Percentiles rank a stretch among this genome's conserved stretches.
Evolutionary conservation across 306 rosid genomes (phyloP).

Genomic region (Ceratonia siliqua): DNA sequence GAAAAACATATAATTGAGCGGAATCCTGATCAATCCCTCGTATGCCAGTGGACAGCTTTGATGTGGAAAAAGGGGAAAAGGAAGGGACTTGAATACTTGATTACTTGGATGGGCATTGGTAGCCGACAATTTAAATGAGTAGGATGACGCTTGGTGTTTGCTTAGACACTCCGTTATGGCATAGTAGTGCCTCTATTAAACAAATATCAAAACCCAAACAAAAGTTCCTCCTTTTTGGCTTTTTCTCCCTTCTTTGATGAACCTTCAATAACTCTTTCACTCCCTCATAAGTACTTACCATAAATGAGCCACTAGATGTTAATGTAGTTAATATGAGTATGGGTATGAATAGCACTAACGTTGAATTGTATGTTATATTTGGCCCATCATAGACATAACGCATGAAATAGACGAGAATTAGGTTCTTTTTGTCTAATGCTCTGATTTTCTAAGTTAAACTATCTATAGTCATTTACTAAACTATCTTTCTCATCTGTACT

Average conservation of each 20-base stretch:
- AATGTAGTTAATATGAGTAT: not conserved
- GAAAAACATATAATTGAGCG: too few species aligned
- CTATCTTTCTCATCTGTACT: not conserved
- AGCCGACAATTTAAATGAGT: slow-evolving; percentile 16
- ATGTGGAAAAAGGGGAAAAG: not conserved
- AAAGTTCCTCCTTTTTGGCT: not conserved
- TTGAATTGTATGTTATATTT: not conserved
- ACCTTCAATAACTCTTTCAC: too few species aligned
- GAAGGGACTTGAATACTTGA: not conserved
- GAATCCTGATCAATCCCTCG: too few species aligned
- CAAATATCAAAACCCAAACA: not conserved
- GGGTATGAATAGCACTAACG: not conserved
- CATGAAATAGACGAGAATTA: not conserved
- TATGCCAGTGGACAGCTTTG: too few species aligned
- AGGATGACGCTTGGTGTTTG: slow-evolving; percentile 14
- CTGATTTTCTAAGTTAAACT: too few species aligned
- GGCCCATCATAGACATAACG: not conserved
- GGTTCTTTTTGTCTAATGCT: too few species aligned
- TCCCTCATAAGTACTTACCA: too few species aligned
- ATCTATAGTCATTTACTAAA: too few species aligned
- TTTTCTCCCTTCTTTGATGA: not conserved
- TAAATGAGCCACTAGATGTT: too few species aligned
- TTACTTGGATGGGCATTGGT: not conserved
- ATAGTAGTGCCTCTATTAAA: not conserved
- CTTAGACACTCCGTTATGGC: slow-evolving; percentile 45